phyloP scores from a whole-genome alignment of 441 rosid genomes.

The Francoa sonchifolia region DNA sequence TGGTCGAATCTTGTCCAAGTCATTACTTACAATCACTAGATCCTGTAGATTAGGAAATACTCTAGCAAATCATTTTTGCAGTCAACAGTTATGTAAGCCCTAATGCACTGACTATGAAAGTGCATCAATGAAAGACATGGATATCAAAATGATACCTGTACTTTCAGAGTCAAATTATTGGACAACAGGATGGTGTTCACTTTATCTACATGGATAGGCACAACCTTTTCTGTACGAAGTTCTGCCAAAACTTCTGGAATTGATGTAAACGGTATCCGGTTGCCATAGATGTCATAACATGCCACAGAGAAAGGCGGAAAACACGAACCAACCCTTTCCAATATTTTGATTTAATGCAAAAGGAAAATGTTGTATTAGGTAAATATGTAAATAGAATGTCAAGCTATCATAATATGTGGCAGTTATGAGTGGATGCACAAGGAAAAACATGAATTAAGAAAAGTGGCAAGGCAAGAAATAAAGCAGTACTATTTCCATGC shows the following conservation, averaged over 20 bases:
- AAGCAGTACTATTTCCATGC: no score
- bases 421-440: no score
- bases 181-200: conserved; percentile 23
- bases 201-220: conserved; percentile 11
- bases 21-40: conserved; percentile 24
- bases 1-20: conserved; percentile 39
- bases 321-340: conserved; percentile 45
- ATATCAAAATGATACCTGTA: conserved; percentile 28
- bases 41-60: conserved; percentile 23
- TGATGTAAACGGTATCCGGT: conserved; percentile 28
- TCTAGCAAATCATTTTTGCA: not conserved
- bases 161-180: conserved; percentile 19
- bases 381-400: no score
- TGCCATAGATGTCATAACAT: conserved; percentile 41
- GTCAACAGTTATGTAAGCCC: conserved; percentile 1
- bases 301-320: conserved; percentile 26
- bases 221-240: conserved; percentile 12
- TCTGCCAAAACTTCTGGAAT: conserved; percentile 25
- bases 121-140: not conserved
- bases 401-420: no score
- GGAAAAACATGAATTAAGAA: no score
- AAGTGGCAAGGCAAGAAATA: no score
- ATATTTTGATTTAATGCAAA: not conserved
- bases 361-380: no score
- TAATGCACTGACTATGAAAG: not conserved